Evolutionary conservation across 2,329 filamentous ascomycete genomes (phyloP).

Genomic region (Penicillium sp.): DNA sequence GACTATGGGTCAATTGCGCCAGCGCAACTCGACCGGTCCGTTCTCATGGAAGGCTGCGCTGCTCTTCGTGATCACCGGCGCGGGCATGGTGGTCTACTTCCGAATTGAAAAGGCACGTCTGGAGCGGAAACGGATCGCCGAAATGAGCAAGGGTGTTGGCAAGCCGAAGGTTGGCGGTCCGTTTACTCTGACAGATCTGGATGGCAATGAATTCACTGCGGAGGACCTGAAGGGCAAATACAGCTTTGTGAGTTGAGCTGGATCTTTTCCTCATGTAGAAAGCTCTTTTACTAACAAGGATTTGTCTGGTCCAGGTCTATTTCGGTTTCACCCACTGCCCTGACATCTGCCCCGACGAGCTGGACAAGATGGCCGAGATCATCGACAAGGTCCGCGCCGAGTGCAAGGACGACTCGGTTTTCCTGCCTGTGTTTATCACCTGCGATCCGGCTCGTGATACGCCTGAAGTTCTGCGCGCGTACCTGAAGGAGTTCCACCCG

Average conservation of each 20-base stretch:
- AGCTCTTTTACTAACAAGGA: slow-evolving; percentile 1
- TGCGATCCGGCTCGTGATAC: slow-evolving; percentile 92
- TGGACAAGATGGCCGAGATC: slow-evolving; percentile 98
- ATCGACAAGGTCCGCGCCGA: slow-evolving; percentile 60
- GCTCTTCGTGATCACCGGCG: slow-evolving; percentile 76
- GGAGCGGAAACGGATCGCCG: slow-evolving; percentile 80
- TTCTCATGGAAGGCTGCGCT: slow-evolving; percentile 90
- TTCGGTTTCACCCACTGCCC: slow-evolving; percentile 98
- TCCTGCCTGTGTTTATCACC: slow-evolving; percentile 85
- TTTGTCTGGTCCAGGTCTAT: slow-evolving; percentile 61
- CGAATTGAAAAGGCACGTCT: slow-evolving; percentile 87
- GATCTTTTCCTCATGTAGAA: too few relatives aligned
- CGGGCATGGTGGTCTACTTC: slow-evolving; percentile 80
- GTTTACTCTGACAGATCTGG: slow-evolving; percentile 75
- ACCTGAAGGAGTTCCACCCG: slow-evolving; percentile 85
- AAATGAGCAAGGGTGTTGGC: slow-evolving; percentile 88
- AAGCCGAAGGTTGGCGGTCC: slow-evolving; percentile 86
- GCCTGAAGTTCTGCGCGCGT: slow-evolving; percentile 74
- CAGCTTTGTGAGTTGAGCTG: slow-evolving; percentile 41
- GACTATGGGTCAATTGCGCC: slow-evolving; percentile 40
- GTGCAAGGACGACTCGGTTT: slow-evolving; percentile 38
- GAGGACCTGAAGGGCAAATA: slow-evolving; percentile 83
- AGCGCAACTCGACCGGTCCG: slow-evolving; percentile 49
- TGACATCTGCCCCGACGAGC: slow-evolving; percentile 96
- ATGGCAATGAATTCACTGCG: slow-evolving; percentile 71